Evolutionary conservation across 495 filamentous ascomycete species (phyloP).

Genomic region (Talaromyces stipitatus): DNA sequence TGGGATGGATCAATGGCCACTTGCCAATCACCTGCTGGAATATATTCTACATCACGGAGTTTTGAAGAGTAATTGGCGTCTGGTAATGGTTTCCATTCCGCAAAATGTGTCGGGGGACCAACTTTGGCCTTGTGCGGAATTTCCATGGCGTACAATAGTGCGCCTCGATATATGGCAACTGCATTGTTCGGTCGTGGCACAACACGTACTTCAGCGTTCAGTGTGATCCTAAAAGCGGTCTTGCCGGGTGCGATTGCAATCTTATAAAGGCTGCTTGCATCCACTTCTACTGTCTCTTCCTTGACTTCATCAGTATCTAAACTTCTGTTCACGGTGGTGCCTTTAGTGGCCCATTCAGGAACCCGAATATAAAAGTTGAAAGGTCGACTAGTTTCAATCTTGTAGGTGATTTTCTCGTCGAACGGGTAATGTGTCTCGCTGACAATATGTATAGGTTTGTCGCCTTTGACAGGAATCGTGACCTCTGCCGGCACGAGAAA

Average conservation of each 20-base stretch:
- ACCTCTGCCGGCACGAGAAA: conserved; percentile 5
- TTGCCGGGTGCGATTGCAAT: conserved; percentile 8
- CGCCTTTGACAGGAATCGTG: background rate
- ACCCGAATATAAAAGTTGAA: conserved; percentile 45
- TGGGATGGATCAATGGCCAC: conserved; percentile 6
- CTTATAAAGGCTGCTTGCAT: background rate
- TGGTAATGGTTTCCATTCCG: conserved; percentile 3
- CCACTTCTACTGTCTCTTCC: conserved; percentile 5
- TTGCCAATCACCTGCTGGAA: conserved; percentile 10
- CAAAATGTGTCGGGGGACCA: conserved; percentile 1
- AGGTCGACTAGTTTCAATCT: conserved; percentile 24
- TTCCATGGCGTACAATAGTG: conserved; percentile 48
- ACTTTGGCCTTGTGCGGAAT: conserved; percentile 23
- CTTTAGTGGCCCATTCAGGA: conserved; percentile 36
- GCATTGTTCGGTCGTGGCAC: conserved; percentile 43
- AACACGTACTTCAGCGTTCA: conserved; percentile 17
- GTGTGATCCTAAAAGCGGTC: conserved; percentile 14
- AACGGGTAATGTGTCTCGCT: conserved; percentile 51
- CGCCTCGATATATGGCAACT: conserved; percentile 45
- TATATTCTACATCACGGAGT: conserved; percentile 9
- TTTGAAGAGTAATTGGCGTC: conserved; percentile 1
- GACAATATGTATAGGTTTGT: conserved; percentile 3
- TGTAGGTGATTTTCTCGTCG: conserved; percentile 36
- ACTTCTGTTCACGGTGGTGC: conserved; percentile 5
- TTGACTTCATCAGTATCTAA: conserved; percentile 10